These are phyloP conservation scores for Heliamphora pulchella DNA, from an alignment of 179 eudicot genomes.

Conservation along the genomic window DNA sequence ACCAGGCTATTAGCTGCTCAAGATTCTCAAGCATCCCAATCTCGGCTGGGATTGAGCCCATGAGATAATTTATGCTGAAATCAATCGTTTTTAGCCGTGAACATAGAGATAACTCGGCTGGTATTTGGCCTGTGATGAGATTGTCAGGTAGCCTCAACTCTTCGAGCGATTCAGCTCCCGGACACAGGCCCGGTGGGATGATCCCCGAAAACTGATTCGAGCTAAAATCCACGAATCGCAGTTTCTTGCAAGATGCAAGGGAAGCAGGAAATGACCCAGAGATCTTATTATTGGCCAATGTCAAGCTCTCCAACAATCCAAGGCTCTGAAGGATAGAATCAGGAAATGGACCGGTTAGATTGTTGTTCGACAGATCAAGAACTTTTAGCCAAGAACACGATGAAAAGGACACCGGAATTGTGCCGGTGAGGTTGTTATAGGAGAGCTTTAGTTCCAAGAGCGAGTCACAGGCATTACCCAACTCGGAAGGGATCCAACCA, in stretches of 20 bases:
- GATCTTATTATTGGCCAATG: slow-evolving; percentile 57
- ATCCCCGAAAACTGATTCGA: slow-evolving; percentile 67
- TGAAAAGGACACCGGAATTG: slow-evolving; percentile 52
- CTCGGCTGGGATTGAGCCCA: slow-evolving; percentile 71
- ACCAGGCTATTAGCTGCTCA: slow-evolving; percentile 88
- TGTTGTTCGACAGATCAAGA: slow-evolving; percentile 71
- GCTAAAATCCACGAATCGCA: slow-evolving; percentile 68
- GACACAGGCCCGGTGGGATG: slow-evolving; percentile 67
- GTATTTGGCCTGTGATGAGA: slow-evolving; percentile 55
- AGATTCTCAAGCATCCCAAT: slow-evolving; percentile 63
- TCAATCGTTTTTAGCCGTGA: slow-evolving; percentile 56
- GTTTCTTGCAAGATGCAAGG: slow-evolving; percentile 49
- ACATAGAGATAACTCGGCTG: slow-evolving; percentile 58
- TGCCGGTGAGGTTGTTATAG: slow-evolving; percentile 61
- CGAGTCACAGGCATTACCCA: slow-evolving; percentile 61
- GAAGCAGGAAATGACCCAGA: slow-evolving; percentile 65
- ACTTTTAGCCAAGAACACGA: slow-evolving; percentile 62
- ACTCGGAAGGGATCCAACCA: slow-evolving; percentile 54
- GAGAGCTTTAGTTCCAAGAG: slow-evolving; percentile 56
- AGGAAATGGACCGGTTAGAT: slow-evolving; percentile 62
- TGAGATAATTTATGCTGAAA: slow-evolving; percentile 77
- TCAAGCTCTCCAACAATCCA: slow-evolving; percentile 53
- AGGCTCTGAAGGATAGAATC: slow-evolving; percentile 40
- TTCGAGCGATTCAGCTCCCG: slow-evolving; percentile 53
- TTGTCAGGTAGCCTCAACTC: slow-evolving; percentile 85